These are phyloP conservation scores for Salvia sclarea DNA, from an alignment of 305 asterid species.

Conservation along the genomic window DNA sequence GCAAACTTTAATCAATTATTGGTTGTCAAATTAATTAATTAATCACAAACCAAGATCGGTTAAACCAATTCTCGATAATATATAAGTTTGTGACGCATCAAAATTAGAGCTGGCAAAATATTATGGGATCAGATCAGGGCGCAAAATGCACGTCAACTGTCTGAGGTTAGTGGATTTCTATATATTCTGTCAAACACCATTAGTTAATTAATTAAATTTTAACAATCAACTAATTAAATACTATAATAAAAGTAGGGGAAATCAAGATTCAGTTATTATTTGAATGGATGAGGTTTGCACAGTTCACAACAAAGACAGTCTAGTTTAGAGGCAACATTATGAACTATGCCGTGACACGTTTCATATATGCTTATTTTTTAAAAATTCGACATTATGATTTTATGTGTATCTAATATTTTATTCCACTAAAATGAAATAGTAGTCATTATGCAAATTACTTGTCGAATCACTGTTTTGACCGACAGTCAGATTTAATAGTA, in stretches of 20 bases:
- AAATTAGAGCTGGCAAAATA: conserved; percentile 37
- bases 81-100: conserved; percentile 17
- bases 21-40: not conserved
- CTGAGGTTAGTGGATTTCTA: conserved; percentile 14
- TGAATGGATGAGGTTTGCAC: conserved; percentile 19
- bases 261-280: conserved; percentile 28
- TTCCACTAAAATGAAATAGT: not conserved
- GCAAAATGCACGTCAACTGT: conserved; percentile 34
- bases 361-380: not conserved
- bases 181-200: conserved; percentile 32
- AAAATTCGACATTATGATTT: conserved; percentile 3
- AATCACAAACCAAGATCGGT: not conserved
- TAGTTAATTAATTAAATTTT: conserved; percentile 5
- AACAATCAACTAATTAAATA: not conserved
- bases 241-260: not conserved
- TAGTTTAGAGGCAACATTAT: conserved; percentile 12
- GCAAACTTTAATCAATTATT: conserved; percentile 24
- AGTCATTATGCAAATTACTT: not conserved
- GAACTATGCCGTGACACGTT: conserved; percentile 7
- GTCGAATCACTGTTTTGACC: not conserved
- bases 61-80: conserved; percentile 2
- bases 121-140: conserved; percentile 21
- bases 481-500: not conserved
- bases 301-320: not conserved
- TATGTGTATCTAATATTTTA: not conserved